phyloP scores from a whole-genome alignment of 2,329 filamentous ascomycete genomes.

The Fusarium buharicum region DNA sequence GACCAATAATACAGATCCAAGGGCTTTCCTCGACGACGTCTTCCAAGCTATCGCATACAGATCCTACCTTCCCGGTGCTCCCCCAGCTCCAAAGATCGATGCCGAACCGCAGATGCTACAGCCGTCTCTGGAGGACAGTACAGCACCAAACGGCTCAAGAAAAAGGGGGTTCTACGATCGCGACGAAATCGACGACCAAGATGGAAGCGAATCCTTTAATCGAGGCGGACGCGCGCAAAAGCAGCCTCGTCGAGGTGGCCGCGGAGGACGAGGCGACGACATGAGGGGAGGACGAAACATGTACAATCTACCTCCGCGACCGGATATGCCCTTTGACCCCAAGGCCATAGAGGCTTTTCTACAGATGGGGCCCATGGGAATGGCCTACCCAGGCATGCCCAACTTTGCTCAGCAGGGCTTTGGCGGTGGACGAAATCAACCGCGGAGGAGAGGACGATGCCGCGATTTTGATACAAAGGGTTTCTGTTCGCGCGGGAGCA shows the following conservation, averaged over 20 bases:
- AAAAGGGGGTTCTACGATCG: slow-evolving; percentile 53
- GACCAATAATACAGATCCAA: slow-evolving; percentile 46
- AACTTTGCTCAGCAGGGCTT: slow-evolving; percentile 50
- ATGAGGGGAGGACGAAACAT: slow-evolving; percentile 32
- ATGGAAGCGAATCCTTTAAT: slow-evolving; percentile 41
- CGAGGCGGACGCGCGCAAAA: slow-evolving; percentile 63
- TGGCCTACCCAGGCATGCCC: slow-evolving; percentile 55
- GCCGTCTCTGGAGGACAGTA: slow-evolving; percentile 31
- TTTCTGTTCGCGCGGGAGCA: slow-evolving; percentile 73
- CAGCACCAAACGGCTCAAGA: slow-evolving; percentile 40
- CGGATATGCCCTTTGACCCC: slow-evolving; percentile 62
- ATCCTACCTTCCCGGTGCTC: slow-evolving; percentile 67
- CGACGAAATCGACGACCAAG: slow-evolving; percentile 31
- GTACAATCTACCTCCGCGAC: slow-evolving; percentile 30
- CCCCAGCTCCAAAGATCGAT: slow-evolving; percentile 51
- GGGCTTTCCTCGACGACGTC: slow-evolving; percentile 74
- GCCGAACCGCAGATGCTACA: slow-evolving; percentile 26
- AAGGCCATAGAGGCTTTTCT: slow-evolving; percentile 70
- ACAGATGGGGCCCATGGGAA: slow-evolving; percentile 68
- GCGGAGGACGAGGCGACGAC: slow-evolving; percentile 44
- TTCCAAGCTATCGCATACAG: slow-evolving; percentile 72
- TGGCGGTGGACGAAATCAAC: slow-evolving; percentile 39
- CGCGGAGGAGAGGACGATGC: slow-evolving; percentile 63
- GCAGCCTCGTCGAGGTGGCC: slow-evolving; percentile 66
- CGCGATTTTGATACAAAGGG: slow-evolving; percentile 78